Conservation (phyloP, 2,329 filamentous ascomycete species). For the Epichloe hybrida region DNA sequence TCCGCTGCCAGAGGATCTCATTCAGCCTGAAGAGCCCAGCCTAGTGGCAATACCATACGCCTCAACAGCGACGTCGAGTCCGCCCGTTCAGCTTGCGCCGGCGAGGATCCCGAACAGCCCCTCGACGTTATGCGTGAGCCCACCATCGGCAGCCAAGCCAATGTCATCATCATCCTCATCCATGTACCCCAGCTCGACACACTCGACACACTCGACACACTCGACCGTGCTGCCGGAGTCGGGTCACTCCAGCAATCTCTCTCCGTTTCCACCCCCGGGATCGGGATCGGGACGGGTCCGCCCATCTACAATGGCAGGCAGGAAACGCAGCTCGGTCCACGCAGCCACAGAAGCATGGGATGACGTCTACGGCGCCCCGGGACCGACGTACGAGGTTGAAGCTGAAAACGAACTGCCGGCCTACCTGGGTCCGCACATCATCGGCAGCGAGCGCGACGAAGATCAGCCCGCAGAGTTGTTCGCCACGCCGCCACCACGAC, state of each 20-base stretch:
- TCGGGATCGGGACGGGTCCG: background rate
- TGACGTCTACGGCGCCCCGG: background rate
- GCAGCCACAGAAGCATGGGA: background rate
- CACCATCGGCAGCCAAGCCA: background rate
- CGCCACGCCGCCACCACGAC: background rate
- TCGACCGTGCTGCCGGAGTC: background rate
- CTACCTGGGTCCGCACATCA: constrained; percentile 4
- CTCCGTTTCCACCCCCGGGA: background rate
- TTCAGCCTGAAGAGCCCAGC: background rate
- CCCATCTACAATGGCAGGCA: too few relatives aligned
- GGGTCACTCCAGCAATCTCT: background rate
- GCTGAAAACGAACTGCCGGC: background rate
- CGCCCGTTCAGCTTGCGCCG: background rate
- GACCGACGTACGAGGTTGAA: background rate
- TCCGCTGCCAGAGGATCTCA: background rate
- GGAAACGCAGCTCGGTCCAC: background rate
- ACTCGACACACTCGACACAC: constrained; percentile 1
- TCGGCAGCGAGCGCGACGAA: background rate
- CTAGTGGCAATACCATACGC: constrained; percentile 1
- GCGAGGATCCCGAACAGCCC: background rate
- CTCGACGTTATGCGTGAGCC: background rate
- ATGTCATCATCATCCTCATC: background rate
- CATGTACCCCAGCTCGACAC: constrained; percentile 1
- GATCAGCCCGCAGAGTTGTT: background rate
- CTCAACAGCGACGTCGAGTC: background rate